Evolutionary conservation across 768 basidiomycete species (phyloP).

Genomic region (Lactarius quietus): DNA sequence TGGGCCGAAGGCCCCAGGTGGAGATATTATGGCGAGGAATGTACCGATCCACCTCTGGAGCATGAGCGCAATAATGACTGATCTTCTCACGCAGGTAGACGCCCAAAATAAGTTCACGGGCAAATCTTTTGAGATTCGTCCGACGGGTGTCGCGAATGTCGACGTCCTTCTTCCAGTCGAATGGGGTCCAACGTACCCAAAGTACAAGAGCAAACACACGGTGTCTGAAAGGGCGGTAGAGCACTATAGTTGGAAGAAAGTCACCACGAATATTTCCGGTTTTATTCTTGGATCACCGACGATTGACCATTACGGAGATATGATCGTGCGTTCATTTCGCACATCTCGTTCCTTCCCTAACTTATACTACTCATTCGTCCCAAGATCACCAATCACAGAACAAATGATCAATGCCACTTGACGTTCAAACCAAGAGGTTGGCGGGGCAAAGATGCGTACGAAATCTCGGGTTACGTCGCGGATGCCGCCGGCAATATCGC

Average conservation of each 20-base stretch:
- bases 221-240: conserved; percentile 54
- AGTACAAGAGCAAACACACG: conserved; percentile 35
- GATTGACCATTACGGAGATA: conserved; percentile 75
- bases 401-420: conserved; percentile 78
- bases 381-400: conserved; percentile 85
- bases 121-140: conserved; percentile 93
- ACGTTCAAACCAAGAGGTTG: conserved; percentile 97
- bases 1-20: conserved; percentile 88
- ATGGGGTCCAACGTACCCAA: conserved; percentile 60
- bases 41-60: conserved; percentile 7
- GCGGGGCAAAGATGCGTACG: conserved; percentile 87
- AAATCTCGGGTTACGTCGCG: conserved; percentile 83
- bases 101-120: conserved; percentile 97
- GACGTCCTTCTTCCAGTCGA: conserved; percentile 74
- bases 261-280: conserved; percentile 85
- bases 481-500: conserved; percentile 59
- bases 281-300: conserved; percentile 81
- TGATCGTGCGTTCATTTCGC: conserved; percentile 61
- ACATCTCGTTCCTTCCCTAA: neutral
- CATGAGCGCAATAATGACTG: neutral
- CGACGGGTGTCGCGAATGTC: conserved; percentile 90
- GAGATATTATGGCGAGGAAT: conserved; percentile 87
- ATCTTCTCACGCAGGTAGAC: conserved; percentile 58
- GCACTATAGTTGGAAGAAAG: conserved; percentile 96
- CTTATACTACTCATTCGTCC: neutral